These are phyloP conservation scores for Phaffia australis DNA, from an alignment of 768 basidiomycete genomes.

Conservation along the genomic window DNA sequence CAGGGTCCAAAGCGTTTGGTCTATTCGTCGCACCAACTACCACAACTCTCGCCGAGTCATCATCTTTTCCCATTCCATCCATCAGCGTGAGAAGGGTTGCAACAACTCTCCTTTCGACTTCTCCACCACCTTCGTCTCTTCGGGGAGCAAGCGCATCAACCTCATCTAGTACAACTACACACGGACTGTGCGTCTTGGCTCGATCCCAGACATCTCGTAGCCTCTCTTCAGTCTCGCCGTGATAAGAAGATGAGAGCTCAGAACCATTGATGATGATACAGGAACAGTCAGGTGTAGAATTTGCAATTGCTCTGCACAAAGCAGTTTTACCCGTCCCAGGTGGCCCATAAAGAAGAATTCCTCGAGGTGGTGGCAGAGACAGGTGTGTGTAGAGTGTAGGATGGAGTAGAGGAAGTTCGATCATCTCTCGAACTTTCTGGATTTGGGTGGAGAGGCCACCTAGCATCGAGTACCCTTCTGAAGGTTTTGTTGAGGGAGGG, in stretches of 20 bases:
- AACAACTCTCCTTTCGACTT: constrained; percentile 92
- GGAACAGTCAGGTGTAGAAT: constrained; percentile 62
- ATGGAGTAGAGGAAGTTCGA: constrained; percentile 74
- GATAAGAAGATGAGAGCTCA: constrained; percentile 86
- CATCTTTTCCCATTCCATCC: constrained; percentile 63
- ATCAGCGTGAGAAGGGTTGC: constrained; percentile 87
- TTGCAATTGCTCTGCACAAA: constrained; percentile 83
- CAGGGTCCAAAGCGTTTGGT: constrained; percentile 91
- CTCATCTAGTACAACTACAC: constrained; percentile 90
- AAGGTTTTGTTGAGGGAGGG: constrained; percentile 30
- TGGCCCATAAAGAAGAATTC: constrained; percentile 86
- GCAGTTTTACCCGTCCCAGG: constrained; percentile 98
- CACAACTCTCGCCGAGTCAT: constrained; percentile 56
- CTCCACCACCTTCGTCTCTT: constrained; percentile 80
- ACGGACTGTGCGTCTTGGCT: constrained; percentile 69
- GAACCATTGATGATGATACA: constrained; percentile 94
- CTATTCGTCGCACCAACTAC: constrained; percentile 94
- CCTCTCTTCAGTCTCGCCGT: constrained; percentile 89
- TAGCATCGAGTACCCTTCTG: constrained; percentile 59
- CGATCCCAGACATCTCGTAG: constrained; percentile 80
- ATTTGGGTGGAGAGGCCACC: constrained; percentile 87
- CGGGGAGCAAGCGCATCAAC: constrained; percentile 88
- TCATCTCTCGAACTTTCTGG: constrained; percentile 65
- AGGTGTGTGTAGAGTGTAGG: constrained; percentile 71
- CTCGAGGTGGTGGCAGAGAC: constrained; percentile 89